Evolutionary conservation across 129 eudicot genomes (phyloP), one percentile per base, ranked within the genome.

Genomic region (Centella asiatica): DNA sequence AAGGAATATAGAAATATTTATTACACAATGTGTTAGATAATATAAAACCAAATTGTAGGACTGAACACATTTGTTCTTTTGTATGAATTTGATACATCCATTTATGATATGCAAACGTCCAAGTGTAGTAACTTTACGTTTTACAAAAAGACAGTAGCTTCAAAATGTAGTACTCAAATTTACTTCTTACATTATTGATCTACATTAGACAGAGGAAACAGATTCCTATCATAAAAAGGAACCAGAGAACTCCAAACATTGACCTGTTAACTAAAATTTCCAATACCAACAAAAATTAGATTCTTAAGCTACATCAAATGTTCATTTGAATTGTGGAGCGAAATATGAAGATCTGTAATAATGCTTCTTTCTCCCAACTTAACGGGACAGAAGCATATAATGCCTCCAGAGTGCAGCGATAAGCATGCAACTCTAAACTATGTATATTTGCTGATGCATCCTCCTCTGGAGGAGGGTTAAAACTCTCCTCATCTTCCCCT

Each of bases 321-420:
- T 74, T 89, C 92, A 76, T 85, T 85, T 62, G 97, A 85, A 51
- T 85, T 89, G 73, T 78, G 84, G 37, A 89, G 97, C 49, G 59
- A 73, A 71, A 83, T 76, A 17, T 95, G 86, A 57, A 89, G 97
- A 69, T 89, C 78, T 45, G 97, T 89, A 85, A 64, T 60, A 89
- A 60, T 37, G 90, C 80, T 85, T 89, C 97, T 65, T 85, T 82
- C 69, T 85, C 97, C 97, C 97, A 89, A 80, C 82, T 89, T 74
- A 89, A 75, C 34, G 95, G 97, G 58, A 95, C 97, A 44, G 87
- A 82, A 71, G 97, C 95, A 81, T 82, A 74, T 74, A 89, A 78
- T 48, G 97, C 97, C 81, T 69, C 92, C 74, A 89, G 64, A 18
- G 86, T 89, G 78, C 88, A 66, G 15, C 95, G 95, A 68, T 89